phyloP scores from a whole-genome alignment of 2,329 filamentous ascomycete genomes.

The Sporothrix luriei region DNA sequence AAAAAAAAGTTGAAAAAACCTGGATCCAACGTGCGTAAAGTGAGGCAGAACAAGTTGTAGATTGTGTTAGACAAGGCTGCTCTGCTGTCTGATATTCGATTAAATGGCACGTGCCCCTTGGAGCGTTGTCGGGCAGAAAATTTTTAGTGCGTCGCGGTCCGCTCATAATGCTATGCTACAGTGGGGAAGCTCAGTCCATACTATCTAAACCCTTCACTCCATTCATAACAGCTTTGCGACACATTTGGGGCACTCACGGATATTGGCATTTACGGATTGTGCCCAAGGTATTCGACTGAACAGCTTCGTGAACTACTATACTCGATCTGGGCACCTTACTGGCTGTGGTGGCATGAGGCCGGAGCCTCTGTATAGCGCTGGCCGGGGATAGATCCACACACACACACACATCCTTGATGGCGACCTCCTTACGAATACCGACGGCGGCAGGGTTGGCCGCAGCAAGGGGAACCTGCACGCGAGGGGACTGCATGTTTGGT shows the following conservation, averaged over 20 bases:
- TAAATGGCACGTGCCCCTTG: neutral
- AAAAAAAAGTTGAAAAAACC: slow-evolving; percentile 19
- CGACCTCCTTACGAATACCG: slow-evolving; percentile 12
- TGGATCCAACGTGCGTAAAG: neutral
- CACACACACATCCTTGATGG: neutral
- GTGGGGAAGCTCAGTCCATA: neutral
- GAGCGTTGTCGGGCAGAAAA: neutral
- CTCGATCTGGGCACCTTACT: neutral
- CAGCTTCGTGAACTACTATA: neutral
- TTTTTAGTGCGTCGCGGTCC: slow-evolving; percentile 1
- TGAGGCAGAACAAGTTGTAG: neutral
- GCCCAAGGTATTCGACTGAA: neutral
- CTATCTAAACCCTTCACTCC: neutral
- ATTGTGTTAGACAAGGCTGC: slow-evolving; percentile 2
- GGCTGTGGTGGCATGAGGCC: neutral
- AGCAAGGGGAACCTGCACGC: neutral
- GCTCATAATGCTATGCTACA: neutral
- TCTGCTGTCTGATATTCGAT: too few species aligned
- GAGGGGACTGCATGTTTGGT: neutral
- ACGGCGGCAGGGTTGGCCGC: neutral
- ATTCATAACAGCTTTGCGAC: too few species aligned
- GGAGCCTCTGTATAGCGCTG: neutral
- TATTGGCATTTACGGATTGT: neutral
- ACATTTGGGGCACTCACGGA: neutral
- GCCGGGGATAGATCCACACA: neutral